phyloP scores from a whole-genome alignment of 1,284 basidiomycete genomes.

The Cryptococcus deneoformans region DNA sequence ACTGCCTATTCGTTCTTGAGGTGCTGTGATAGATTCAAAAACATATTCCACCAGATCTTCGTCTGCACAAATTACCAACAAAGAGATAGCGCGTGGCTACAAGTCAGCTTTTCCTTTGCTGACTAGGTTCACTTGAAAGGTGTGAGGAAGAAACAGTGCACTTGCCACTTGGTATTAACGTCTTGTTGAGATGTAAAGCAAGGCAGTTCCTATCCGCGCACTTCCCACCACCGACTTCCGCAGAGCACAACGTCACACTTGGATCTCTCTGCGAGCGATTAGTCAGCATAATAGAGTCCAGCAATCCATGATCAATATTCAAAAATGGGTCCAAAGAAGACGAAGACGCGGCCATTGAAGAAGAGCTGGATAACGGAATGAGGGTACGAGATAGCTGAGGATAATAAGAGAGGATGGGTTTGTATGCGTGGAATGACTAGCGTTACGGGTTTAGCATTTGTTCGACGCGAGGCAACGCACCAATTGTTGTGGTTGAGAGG shows the following conservation, averaged over 20 bases:
- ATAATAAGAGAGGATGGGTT: slow-evolving; percentile 24
- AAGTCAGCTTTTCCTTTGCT: neutral
- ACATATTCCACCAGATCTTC: slow-evolving; percentile 36
- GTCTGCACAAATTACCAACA: slow-evolving; percentile 15
- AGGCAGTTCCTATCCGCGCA: slow-evolving; percentile 36
- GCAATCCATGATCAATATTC: slow-evolving; percentile 5
- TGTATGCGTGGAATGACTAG: slow-evolving; percentile 24
- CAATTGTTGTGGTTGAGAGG: neutral
- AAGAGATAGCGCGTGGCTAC: neutral
- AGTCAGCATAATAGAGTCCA: slow-evolving; percentile 39
- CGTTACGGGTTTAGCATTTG: slow-evolving; percentile 1
- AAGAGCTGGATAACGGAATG: neutral
- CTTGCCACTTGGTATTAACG: slow-evolving; percentile 31
- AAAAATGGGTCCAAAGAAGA: neutral
- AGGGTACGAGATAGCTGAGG: neutral
- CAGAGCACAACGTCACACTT: slow-evolving; percentile 24
- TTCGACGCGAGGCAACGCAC: slow-evolving; percentile 4
- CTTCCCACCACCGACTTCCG: slow-evolving; percentile 35
- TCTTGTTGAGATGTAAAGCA: slow-evolving; percentile 32
- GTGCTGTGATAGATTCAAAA: neutral
- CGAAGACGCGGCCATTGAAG: slow-evolving; percentile 1
- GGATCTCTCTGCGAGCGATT: slow-evolving; percentile 26
- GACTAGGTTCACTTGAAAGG: neutral
- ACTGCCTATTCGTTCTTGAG: neutral
- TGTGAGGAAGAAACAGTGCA: slow-evolving; percentile 2